Percentiles rank a stretch among this genome's conserved stretches.
phyloP scores from a whole-genome alignment of 1,284 basidiomycete species.

The Tremellales sp. region DNA sequence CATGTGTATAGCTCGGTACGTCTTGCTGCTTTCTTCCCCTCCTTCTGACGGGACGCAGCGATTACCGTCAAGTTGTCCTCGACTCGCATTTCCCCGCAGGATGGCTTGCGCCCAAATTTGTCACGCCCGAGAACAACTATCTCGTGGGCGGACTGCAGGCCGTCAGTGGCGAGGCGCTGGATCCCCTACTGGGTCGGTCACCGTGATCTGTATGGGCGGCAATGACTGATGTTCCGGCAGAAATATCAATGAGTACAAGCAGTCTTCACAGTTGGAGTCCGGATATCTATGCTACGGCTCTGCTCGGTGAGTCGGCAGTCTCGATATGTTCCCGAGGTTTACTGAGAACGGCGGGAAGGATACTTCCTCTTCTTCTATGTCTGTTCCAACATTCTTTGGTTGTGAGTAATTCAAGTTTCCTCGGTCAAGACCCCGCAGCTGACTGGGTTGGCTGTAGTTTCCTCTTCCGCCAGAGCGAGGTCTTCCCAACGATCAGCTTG shows the following conservation, averaged over 20 bases:
- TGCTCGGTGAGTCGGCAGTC: constrained; percentile 16
- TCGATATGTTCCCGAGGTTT: neutral
- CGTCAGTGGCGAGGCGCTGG: constrained; percentile 12
- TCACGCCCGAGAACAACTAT: constrained; percentile 26
- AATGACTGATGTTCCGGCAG: neutral
- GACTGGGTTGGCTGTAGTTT: constrained; percentile 1
- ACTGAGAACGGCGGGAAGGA: constrained; percentile 2
- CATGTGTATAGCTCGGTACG: constrained; percentile 28
- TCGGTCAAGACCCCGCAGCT: neutral
- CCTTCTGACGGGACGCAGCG: neutral
- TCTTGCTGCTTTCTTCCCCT: neutral
- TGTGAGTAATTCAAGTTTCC: constrained; percentile 10
- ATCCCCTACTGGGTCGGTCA: constrained; percentile 19
- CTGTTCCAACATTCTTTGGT: constrained; percentile 13
- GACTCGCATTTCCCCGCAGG: constrained; percentile 25
- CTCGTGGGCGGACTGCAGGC: constrained; percentile 13
- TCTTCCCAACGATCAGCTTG: constrained; percentile 6
- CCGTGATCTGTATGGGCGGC: neutral
- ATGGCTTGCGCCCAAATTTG: constrained; percentile 25
- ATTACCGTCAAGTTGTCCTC: constrained; percentile 20
- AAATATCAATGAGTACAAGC: constrained; percentile 14
- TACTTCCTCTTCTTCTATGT: constrained; percentile 24
- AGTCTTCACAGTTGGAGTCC: constrained; percentile 27
- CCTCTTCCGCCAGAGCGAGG: constrained; percentile 4
- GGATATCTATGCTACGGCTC: constrained; percentile 23